phyloP scores from a whole-genome alignment of 495 filamentous ascomycete genomes.

The Penicillium flavigenum region DNA sequence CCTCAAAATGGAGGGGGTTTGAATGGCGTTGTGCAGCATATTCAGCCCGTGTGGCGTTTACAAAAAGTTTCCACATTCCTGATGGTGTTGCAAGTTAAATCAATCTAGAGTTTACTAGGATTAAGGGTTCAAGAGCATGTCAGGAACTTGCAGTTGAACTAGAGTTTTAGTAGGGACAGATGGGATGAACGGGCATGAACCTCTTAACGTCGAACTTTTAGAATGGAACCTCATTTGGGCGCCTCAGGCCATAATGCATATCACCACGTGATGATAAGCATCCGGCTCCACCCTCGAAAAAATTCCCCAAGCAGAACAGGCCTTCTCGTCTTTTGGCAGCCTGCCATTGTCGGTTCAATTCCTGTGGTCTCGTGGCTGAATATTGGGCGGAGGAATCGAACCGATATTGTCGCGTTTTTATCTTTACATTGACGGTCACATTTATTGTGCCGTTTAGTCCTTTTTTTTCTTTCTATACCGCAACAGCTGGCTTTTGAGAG shows the following conservation, averaged over 20 bases:
- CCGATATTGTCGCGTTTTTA: neutral
- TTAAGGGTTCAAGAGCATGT: neutral
- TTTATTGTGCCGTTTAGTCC: neutral
- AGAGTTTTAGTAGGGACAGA: neutral
- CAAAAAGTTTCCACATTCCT: neutral
- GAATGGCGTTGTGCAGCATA: conserved; percentile 7
- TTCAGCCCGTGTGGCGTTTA: conserved; percentile 3
- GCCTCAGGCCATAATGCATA: conserved; percentile 31
- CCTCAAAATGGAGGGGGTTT: neutral
- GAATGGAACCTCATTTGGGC: neutral
- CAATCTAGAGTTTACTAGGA: neutral
- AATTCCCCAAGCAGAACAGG: conserved; percentile 41
- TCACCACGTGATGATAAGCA: conserved; percentile 52
- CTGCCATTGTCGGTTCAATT: conserved; percentile 35
- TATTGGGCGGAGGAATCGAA: conserved; percentile 20
- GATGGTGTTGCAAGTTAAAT: neutral
- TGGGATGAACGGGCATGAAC: neutral
- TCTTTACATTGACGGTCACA: neutral
- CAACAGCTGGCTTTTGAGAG: conserved; percentile 14
- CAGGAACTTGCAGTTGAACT: neutral
- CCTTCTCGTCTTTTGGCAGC: conserved; percentile 23
- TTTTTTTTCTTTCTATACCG: conserved; percentile 8
- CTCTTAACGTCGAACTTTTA: neutral
- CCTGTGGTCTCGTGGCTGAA: conserved; percentile 19
- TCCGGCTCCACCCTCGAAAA: conserved; percentile 47